Conservation (phyloP, 1,139 yeast species). For the Blastobotrys elegans region DNA sequence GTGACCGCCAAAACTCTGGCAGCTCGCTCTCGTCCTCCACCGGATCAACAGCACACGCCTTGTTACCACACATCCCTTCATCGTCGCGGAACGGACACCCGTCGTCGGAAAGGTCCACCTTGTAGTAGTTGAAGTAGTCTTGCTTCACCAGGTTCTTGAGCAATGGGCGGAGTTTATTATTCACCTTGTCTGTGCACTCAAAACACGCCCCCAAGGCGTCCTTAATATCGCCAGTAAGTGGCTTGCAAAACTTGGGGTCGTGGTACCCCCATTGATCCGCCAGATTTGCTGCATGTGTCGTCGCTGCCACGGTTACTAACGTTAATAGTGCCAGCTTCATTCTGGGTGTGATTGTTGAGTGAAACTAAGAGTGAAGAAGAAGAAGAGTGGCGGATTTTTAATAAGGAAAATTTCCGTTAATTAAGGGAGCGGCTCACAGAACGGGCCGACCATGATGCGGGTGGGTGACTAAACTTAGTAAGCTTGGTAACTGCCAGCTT, state of each 20-base stretch:
- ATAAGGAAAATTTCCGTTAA: background rate
- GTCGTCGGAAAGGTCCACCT: conserved; percentile 71
- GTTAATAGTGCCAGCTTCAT: background rate
- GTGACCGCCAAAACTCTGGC: conserved; percentile 71
- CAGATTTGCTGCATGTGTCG: background rate
- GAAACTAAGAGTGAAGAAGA: background rate
- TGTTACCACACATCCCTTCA: conserved; percentile 81
- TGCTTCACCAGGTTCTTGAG: conserved; percentile 48
- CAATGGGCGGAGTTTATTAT: conserved; percentile 47
- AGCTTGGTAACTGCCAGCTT: too few species aligned
- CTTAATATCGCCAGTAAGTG: conserved; percentile 21
- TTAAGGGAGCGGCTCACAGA: background rate
- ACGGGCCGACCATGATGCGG: too few species aligned
- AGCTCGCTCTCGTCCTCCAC: conserved; percentile 50
- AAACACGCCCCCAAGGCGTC: conserved; percentile 51
- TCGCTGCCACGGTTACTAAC: conserved; percentile 1
- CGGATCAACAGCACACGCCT: conserved; percentile 90
- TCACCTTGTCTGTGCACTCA: conserved; percentile 48
- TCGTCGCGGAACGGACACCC: conserved; percentile 87
- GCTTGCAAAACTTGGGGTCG: conserved; percentile 18
- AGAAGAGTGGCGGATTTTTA: background rate
- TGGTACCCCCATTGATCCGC: conserved; percentile 15
- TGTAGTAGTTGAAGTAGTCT: conserved; percentile 69
- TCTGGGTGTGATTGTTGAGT: background rate
- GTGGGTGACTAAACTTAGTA: too few species aligned